Evolutionary conservation across 2,329 filamentous ascomycete genomes (phyloP).

Genomic region (Scedosporium minutisporum): DNA sequence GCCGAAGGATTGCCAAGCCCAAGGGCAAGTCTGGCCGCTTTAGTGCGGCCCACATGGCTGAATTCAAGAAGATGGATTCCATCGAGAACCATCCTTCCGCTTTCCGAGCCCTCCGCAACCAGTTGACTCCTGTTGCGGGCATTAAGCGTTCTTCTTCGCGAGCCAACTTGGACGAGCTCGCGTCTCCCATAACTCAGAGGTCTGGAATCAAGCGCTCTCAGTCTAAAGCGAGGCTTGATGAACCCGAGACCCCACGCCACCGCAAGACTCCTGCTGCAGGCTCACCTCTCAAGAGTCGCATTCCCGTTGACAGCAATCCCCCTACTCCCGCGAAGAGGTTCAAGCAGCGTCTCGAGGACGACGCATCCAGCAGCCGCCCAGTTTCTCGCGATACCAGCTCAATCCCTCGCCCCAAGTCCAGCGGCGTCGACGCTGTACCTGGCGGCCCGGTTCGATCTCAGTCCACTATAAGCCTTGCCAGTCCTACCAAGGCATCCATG

Average conservation of each 20-base stretch:
- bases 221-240: conserved; percentile 34
- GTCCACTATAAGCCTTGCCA: conserved; percentile 52
- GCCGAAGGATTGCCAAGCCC: conserved; percentile 68
- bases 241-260: conserved; percentile 14
- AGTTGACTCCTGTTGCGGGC: conserved; percentile 36
- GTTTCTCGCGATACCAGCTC: conserved; percentile 40
- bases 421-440: conserved; percentile 11
- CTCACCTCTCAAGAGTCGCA: background rate
- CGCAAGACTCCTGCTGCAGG: conserved; percentile 16
- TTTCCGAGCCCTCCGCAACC: conserved; percentile 43
- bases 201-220: conserved; percentile 28
- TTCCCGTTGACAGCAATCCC: conserved; percentile 9
- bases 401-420: conserved; percentile 39
- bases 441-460: conserved; percentile 30
- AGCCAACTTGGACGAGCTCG: conserved; percentile 22
- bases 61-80: conserved; percentile 97
- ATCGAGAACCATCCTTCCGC: conserved; percentile 77
- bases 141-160: conserved; percentile 23
- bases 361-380: conserved; percentile 57
- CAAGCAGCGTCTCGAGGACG: conserved; percentile 58
- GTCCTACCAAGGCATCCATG: conserved; percentile 68
- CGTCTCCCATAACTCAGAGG: conserved; percentile 1
- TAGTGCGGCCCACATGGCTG: conserved; percentile 74
- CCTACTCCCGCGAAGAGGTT: conserved; percentile 55
- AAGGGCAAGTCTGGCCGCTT: conserved; percentile 71